Percentiles rank a stretch among this genome's conserved stretches.
Evolutionary conservation across 805 yeast species (phyloP).

Genomic region (Cyberlindnera xishuangbannaensis): DNA sequence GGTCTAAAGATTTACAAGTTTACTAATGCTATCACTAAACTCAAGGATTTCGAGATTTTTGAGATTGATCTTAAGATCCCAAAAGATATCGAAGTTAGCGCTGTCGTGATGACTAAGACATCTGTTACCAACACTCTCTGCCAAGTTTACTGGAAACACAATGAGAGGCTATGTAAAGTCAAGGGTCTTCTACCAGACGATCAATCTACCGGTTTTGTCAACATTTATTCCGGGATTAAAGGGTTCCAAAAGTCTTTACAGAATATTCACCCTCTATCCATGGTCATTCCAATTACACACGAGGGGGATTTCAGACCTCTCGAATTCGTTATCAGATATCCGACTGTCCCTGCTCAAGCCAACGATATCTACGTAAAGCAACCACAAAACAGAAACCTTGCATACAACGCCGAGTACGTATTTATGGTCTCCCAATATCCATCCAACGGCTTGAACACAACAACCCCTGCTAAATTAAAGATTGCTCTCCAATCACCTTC

Average conservation of each 20-base stretch:
- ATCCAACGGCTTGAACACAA: conserved; percentile 14
- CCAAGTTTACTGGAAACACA: conserved; percentile 72
- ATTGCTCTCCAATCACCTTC: conserved; percentile 79
- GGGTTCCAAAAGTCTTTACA: conserved; percentile 53
- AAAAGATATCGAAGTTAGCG: conserved; percentile 58
- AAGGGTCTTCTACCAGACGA: conserved; percentile 76
- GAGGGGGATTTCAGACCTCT: conserved; percentile 56
- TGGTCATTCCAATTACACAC: conserved; percentile 73
- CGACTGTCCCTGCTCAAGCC: conserved; percentile 60
- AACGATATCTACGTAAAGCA: conserved; percentile 78
- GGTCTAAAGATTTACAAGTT: conserved; percentile 57
- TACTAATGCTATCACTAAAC: conserved; percentile 69
- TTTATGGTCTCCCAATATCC: conserved; percentile 57
- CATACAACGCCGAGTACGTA: conserved; percentile 50
- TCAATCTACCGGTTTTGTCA: conserved; percentile 64
- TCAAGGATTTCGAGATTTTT: conserved; percentile 69
- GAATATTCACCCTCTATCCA: conserved; percentile 60
- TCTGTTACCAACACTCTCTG: conserved; percentile 50
- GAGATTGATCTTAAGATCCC: conserved; percentile 78
- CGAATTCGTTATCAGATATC: conserved; percentile 66
- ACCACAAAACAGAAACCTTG: conserved; percentile 71
- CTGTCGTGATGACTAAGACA: conserved; percentile 46
- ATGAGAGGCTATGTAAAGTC: conserved; percentile 61
- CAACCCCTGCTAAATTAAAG: conserved; percentile 35
- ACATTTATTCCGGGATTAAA: conserved; percentile 65